phyloP scores from a whole-genome alignment of 495 filamentous ascomycete genomes.

The Hypoxylon subgilvum region DNA sequence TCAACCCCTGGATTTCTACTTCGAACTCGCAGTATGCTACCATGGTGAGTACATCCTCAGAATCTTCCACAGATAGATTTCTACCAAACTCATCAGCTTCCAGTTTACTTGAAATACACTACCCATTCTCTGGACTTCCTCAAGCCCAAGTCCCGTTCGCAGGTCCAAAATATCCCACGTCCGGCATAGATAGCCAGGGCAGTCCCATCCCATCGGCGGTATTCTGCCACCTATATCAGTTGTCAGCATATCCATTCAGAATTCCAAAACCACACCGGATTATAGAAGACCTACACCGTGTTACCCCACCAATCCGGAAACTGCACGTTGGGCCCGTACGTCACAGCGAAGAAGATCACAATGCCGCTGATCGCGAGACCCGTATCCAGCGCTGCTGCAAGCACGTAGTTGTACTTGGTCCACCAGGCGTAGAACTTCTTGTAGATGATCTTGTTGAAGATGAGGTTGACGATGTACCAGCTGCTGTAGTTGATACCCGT shows the following conservation, averaged over 20 bases:
- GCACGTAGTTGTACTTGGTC: slow-evolving; percentile 45
- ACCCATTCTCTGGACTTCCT: background rate
- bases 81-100: no score
- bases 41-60: no score
- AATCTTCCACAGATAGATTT: no score
- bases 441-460: slow-evolving; percentile 53
- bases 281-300: slow-evolving; percentile 33
- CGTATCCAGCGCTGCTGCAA: slow-evolving; percentile 39
- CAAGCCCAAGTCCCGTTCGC: slow-evolving; percentile 51
- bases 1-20: no score
- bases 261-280: background rate
- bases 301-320: slow-evolving; percentile 43
- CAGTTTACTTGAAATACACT: no score
- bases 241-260: slow-evolving; percentile 8
- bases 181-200: slow-evolving; percentile 50
- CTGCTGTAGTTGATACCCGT: slow-evolving; percentile 59
- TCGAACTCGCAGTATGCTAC: no score
- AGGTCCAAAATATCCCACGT: slow-evolving; percentile 53
- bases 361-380: slow-evolving; percentile 42
- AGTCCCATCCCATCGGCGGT: slow-evolving; percentile 53
- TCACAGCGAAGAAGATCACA: slow-evolving; percentile 46
- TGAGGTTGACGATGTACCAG: slow-evolving; percentile 55
- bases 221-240: slow-evolving; percentile 48
- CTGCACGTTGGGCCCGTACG: slow-evolving; percentile 38
- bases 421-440: slow-evolving; percentile 52